Evolutionary conservation across 2,329 filamentous ascomycete species (phyloP).

Genomic region (Davidsoniella australis): DNA sequence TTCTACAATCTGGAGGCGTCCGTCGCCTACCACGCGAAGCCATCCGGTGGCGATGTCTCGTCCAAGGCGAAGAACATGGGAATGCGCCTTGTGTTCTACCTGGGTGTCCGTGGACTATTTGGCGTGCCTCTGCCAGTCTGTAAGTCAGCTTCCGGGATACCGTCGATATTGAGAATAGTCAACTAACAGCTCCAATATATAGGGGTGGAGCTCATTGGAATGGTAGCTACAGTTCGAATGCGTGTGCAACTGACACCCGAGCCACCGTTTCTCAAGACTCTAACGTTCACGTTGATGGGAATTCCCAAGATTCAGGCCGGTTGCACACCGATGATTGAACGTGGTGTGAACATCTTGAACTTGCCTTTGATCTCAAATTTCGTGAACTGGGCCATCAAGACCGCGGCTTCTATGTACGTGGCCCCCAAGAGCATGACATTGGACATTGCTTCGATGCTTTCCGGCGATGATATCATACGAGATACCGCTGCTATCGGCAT

Average conservation of each 20-base stretch:
- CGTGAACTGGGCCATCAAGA: conserved; percentile 84
- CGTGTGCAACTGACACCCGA: conserved; percentile 76
- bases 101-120: conserved; percentile 77
- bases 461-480: conserved; percentile 83
- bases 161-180: background rate
- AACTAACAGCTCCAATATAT: conserved; percentile 12
- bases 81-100: conserved; percentile 88
- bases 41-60: conserved; percentile 49
- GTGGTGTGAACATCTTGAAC: conserved; percentile 79
- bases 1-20: conserved; percentile 88
- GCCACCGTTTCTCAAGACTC: conserved; percentile 76
- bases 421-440: conserved; percentile 88
- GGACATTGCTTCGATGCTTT: conserved; percentile 76
- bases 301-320: conserved; percentile 76
- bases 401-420: conserved; percentile 79
- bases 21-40: conserved; percentile 79
- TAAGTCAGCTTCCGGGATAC: conserved; percentile 13
- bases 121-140: conserved; percentile 77
- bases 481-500: conserved; percentile 73
- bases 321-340: conserved; percentile 83
- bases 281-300: conserved; percentile 91
- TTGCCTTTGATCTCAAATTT: conserved; percentile 89
- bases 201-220: conserved; percentile 67
- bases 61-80: conserved; percentile 90
- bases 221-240: conserved; percentile 77